phyloP scores from a whole-genome alignment of 2,329 filamentous ascomycete species.

The Microdochium bolleyi region DNA sequence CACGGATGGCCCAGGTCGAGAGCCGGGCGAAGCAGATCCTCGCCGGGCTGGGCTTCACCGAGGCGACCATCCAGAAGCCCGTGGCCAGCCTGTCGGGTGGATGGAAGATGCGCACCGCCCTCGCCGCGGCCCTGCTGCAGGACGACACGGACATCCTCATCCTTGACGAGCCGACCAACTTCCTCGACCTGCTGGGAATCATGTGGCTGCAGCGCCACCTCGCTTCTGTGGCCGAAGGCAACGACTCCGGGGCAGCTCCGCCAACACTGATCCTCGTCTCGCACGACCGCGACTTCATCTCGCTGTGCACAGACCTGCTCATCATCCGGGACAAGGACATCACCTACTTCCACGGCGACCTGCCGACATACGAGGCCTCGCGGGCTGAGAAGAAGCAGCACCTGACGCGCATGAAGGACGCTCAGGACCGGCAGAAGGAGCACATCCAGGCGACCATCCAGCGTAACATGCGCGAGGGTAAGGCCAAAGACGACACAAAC shows the following conservation, averaged over 20 bases:
- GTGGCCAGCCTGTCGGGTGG: constrained; percentile 66
- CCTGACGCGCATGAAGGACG: constrained; percentile 69
- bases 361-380: constrained; percentile 63
- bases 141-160: constrained; percentile 65
- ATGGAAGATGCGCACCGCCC: constrained; percentile 63
- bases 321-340: constrained; percentile 66
- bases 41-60: constrained; percentile 63
- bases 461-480: constrained; percentile 67
- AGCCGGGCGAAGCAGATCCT: constrained; percentile 59
- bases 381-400: constrained; percentile 60
- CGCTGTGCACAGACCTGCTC: constrained; percentile 69
- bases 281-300: constrained; percentile 76
- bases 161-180: constrained; percentile 83
- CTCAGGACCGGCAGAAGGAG: constrained; percentile 71
- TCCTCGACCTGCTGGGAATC: constrained; percentile 73
- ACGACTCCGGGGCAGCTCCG: constrained; percentile 18
- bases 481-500: constrained; percentile 73
- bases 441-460: constrained; percentile 75
- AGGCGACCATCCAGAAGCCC: constrained; percentile 48
- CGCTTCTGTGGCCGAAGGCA: constrained; percentile 39
- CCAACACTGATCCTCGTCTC: constrained; percentile 72
- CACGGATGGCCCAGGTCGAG: constrained; percentile 57
- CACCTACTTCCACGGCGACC: constrained; percentile 66
- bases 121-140: constrained; percentile 61
- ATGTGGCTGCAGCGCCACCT: constrained; percentile 78